Evolutionary conservation across 352 stramenopile genomes (phyloP).

Genomic region (Globisporangium barbulae): DNA sequence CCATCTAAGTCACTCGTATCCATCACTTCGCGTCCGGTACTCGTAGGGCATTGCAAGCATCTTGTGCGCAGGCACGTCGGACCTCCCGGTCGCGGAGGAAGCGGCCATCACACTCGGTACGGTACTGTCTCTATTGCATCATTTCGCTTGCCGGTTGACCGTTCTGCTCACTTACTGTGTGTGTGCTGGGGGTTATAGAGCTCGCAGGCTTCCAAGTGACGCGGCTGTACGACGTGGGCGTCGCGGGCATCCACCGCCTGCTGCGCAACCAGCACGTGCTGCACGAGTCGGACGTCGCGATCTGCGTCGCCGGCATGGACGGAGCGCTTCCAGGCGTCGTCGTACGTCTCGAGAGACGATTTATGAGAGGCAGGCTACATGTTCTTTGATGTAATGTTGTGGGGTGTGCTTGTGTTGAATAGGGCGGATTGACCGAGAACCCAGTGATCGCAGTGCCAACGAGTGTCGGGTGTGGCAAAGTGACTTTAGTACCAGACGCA

Average conservation of each 20-base stretch:
- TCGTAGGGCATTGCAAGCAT: constrained; percentile 58
- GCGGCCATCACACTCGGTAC: constrained; percentile 89
- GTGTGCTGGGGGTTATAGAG: constrained; percentile 38
- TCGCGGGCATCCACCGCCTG: constrained; percentile 93
- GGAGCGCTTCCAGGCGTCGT: constrained; percentile 96
- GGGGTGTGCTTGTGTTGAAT: neutral
- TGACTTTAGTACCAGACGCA: neutral
- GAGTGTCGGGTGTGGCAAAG: constrained; percentile 88
- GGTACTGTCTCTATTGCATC: neutral
- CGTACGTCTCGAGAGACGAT: constrained; percentile 39
- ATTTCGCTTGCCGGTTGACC: neutral
- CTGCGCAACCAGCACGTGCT: constrained; percentile 86
- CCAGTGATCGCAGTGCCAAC: constrained; percentile 91
- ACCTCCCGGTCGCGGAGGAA: constrained; percentile 96
- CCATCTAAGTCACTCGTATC: neutral
- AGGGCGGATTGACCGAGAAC: constrained; percentile 77
- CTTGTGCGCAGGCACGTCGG: constrained; percentile 94
- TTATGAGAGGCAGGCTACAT: neutral
- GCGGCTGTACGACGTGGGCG: constrained; percentile 91
- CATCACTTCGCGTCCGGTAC: neutral
- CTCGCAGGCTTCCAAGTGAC: constrained; percentile 83
- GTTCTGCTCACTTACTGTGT: neutral
- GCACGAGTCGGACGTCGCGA: constrained; percentile 88
- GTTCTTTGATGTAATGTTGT: neutral
- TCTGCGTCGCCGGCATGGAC: constrained; percentile 97